Conservation (phyloP, 345 rosid genomes). For the Leavenworthia alabamica region DNA sequence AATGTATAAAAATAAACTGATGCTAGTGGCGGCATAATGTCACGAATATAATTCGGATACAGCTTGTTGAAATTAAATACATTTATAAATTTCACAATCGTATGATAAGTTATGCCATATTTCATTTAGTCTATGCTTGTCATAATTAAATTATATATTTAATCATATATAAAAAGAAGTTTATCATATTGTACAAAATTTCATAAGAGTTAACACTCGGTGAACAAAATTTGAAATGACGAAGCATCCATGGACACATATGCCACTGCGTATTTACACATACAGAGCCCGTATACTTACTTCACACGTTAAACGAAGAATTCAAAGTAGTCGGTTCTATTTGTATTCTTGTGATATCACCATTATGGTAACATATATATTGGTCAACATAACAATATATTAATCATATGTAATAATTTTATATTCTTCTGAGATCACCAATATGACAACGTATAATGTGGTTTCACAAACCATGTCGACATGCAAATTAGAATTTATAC, state of each 20-base stretch:
- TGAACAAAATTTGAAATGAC: neutral
- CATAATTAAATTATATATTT: neutral
- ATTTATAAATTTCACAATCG: neutral
- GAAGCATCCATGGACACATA: neutral
- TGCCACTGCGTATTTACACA: neutral
- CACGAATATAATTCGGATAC: conserved; percentile 7
- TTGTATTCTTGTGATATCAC: conserved; percentile 19
- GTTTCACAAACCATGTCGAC: conserved; percentile 18
- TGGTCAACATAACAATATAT: no score
- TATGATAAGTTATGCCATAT: neutral
- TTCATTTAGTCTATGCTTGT: neutral
- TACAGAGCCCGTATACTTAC: conserved; percentile 1
- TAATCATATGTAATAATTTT: neutral
- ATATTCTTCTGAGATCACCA: conserved; percentile 18
- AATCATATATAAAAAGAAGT: neutral
- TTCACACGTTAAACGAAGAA: conserved; percentile 20
- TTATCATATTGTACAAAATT: neutral
- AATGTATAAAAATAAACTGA: neutral
- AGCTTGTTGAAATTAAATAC: conserved; percentile 21
- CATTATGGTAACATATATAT: neutral
- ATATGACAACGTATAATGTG: neutral
- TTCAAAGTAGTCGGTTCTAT: conserved; percentile 21
- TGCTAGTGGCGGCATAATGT: conserved; percentile 25
- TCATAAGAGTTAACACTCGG: neutral
- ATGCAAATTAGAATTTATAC: neutral